Evolutionary conservation across 495 filamentous ascomycete species (phyloP).

Genomic region (Aspergillus biplanus): DNA sequence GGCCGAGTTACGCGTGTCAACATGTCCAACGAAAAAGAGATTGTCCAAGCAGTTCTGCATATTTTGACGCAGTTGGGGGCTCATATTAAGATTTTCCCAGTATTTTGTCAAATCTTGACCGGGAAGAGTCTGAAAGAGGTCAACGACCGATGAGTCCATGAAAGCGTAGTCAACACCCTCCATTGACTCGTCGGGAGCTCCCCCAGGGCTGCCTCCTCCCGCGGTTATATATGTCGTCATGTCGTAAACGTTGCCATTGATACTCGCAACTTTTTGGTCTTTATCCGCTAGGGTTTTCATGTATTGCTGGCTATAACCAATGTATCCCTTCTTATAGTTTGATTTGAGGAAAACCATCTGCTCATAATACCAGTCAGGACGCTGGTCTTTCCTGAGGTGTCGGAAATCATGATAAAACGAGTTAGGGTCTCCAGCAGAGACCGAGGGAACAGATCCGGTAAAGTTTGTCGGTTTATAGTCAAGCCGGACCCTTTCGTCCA

Average conservation of each 20-base stretch:
- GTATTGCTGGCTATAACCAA: slow-evolving; percentile 83
- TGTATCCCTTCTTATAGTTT: slow-evolving; percentile 83
- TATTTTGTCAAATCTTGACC: slow-evolving; percentile 83
- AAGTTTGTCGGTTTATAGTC: slow-evolving; percentile 81
- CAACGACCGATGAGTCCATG: slow-evolving; percentile 75
- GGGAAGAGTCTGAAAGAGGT: slow-evolving; percentile 74
- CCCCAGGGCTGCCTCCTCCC: slow-evolving; percentile 70
- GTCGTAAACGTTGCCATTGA: slow-evolving; percentile 86
- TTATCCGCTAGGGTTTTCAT: slow-evolving; percentile 69
- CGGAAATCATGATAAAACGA: slow-evolving; percentile 92
- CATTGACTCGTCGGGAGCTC: slow-evolving; percentile 48
- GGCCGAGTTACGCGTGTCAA: slow-evolving; percentile 88
- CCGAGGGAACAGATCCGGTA: slow-evolving; percentile 62
- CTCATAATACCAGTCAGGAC: slow-evolving; percentile 89
- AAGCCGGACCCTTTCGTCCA: slow-evolving; percentile 74
- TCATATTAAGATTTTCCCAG: slow-evolving; percentile 71
- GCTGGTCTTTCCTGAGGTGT: slow-evolving; percentile 75
- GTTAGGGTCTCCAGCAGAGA: slow-evolving; percentile 72
- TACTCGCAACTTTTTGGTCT: slow-evolving; percentile 71
- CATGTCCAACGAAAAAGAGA: slow-evolving; percentile 90
- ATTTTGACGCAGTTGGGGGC: slow-evolving; percentile 52
- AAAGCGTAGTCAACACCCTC: slow-evolving; percentile 68
- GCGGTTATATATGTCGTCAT: slow-evolving; percentile 75
- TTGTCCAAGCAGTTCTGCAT: slow-evolving; percentile 92
- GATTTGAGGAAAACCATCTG: slow-evolving; percentile 75